phyloP scores from a whole-genome alignment of 2,329 filamentous ascomycete species.

The Microcyclosporella mali region DNA sequence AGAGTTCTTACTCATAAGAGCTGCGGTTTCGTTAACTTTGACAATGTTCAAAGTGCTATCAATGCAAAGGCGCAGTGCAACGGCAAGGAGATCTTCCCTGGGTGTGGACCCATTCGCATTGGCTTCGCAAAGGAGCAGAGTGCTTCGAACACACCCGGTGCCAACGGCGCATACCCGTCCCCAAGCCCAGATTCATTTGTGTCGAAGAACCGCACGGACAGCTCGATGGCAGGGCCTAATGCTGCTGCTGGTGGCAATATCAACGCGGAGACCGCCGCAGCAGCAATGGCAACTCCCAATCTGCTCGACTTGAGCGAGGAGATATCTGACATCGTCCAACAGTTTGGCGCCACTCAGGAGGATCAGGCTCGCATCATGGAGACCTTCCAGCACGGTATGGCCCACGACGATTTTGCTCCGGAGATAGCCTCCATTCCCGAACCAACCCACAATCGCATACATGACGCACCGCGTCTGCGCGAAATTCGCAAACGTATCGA shows the following conservation, averaged over 20 bases:
- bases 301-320: conserved; percentile 74
- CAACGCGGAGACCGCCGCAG: conserved; percentile 42
- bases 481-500: conserved; percentile 98
- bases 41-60: conserved; percentile 82
- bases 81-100: conserved; percentile 96
- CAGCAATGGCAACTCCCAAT: conserved; percentile 62
- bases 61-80: conserved; percentile 83
- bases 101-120: conserved; percentile 87
- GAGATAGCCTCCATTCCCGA: conserved; percentile 89
- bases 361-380: conserved; percentile 66
- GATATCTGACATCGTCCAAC: conserved; percentile 76
- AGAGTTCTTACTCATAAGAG: conserved; percentile 97
- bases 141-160: conserved; percentile 77
- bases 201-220: conserved; percentile 32
- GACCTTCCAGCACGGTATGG: conserved; percentile 70
- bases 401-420: conserved; percentile 63
- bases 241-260: conserved; percentile 26
- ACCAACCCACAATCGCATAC: conserved; percentile 78
- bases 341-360: conserved; percentile 79
- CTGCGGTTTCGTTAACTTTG: conserved; percentile 97
- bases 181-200: conserved; percentile 81
- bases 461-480: conserved; percentile 88
- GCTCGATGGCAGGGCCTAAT: conserved; percentile 29
- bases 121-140: conserved; percentile 96
- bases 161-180: conserved; percentile 80